Evolutionary conservation across 345 rosid species (phyloP), one percentile per base, ranked within the genome.

Genomic region (Balakata baccata): DNA sequence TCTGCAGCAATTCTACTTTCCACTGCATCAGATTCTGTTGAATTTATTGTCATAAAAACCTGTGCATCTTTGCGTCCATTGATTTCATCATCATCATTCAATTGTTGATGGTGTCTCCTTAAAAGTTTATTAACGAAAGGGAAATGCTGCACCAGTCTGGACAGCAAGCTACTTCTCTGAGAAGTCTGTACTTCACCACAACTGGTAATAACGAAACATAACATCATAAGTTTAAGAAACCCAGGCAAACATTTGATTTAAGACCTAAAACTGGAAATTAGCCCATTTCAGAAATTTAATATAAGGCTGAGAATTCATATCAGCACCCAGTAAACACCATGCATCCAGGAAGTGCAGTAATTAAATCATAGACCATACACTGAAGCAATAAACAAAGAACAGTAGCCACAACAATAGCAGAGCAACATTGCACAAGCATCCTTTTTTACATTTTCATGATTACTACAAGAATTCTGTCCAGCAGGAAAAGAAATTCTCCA

Each of bases 71-170:
- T 73, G 58, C 59, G 37, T 64, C 63, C 76, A 74, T 60, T 74
- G 51, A 70, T 79, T 71, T 64, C 79, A 71, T 79, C 71, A 58
- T 74, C 57, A 58, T 78, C 80, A 49, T 70, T 63, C 41, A 81
- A 70, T 64, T 82, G 81, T 64, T 75, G 78, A 62, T 74, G 78
- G 7, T 80, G 67, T 59, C 73, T 87, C 78, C 81, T 77, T 41
- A 89, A 82, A 70, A 94, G 54, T 74, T 85, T 84, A 68, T 73
- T 75, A 77, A 92, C 83, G 79, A 85, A 89, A 50, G 97, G 97
- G 65, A 90, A 79, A 82, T 74, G 86, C 75, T 67, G 80, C 22
- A 84, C 92, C 76, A 92, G 80, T 80, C 87, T 88, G 39, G 92
- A 89, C 25, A 94, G 83, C 59, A 92, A 78, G 85, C 79, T 81